Evolutionary conservation across 2,329 filamentous ascomycete species (phyloP), one percentile per base, ranked within the genome.

Genomic region (Niveomyces coronatus): DNA sequence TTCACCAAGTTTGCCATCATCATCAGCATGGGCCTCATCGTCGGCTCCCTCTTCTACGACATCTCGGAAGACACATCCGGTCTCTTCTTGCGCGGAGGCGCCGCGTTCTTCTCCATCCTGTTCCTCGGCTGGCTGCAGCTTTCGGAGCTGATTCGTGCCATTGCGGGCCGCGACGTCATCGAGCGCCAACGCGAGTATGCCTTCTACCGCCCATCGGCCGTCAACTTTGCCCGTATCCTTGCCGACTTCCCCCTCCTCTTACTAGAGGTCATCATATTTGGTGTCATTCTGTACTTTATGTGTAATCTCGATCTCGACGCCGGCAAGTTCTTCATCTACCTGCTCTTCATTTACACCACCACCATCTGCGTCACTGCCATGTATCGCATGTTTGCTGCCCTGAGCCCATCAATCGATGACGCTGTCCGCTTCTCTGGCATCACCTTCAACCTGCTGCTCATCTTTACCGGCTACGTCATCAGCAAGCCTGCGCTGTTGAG

Each of bases 1-100:
- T 80, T 78, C 55, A 89, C 83, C 28, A 91, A 89, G 47, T 70
- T 82, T 42, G 82, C 86, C 58, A 85, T 86, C 53, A 83, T 87
- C 49, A 60, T 89, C 41, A 71, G 79, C 41, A 84, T 85, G 54
- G 65, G 58, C 4, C 67, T 93, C 9, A 84, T 93, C 44, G 79
- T 88, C 38, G 81, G 83, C 2, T 85, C 80, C 3, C 66, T 91
- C 14, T 91, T 91, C 60, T 85, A 86, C 49, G 74, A 83, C 44
- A 61, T 84, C 20, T 59, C 70, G 1, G 46, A 61, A 1, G 65
- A 70, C 31, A 84, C 81, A 0, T 56, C 56, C 2, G 80, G 77
- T 39, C 79, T 83, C 54, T 87, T 79, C 56, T 48, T 58, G 10
- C 60, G 65, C 8, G 63, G 65, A 17, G 65, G 67, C 20, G 56